Evolutionary conservation across 2,329 filamentous ascomycete genomes (phyloP).

Genomic region (Fusarium caatingaense): DNA sequence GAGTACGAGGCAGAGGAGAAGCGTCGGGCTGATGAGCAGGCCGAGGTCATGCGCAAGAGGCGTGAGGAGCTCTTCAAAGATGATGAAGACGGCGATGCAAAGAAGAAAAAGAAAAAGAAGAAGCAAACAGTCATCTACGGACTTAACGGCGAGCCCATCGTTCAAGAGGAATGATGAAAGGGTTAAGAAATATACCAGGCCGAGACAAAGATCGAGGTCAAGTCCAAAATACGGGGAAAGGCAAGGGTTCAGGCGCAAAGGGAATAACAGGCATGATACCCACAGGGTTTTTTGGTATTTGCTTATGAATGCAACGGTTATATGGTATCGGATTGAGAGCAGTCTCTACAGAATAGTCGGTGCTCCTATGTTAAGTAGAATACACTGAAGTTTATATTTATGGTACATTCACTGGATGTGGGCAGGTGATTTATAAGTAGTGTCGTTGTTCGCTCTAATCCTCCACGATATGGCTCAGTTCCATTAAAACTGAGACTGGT

Average conservation of each 20-base stretch:
- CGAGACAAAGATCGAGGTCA: slow-evolving; percentile 11
- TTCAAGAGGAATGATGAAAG: slow-evolving; percentile 35
- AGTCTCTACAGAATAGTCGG: slow-evolving; percentile 33
- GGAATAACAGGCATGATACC: slow-evolving; percentile 44
- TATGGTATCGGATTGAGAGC: slow-evolving; percentile 22
- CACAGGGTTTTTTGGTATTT: slow-evolving; percentile 42
- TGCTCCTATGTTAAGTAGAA: slow-evolving; percentile 8
- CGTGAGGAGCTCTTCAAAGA: slow-evolving; percentile 62
- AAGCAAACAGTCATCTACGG: slow-evolving; percentile 52
- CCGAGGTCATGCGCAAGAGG: slow-evolving; percentile 60
- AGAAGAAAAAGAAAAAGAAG: slow-evolving; percentile 52
- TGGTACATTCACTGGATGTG: background rate
- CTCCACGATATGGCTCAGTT: background rate
- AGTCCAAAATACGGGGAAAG: slow-evolving; percentile 16
- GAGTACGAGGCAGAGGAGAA: slow-evolving; percentile 59
- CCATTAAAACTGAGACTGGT: background rate
- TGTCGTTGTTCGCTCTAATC: background rate
- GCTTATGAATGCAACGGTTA: slow-evolving; percentile 19
- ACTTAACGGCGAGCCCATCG: slow-evolving; percentile 53
- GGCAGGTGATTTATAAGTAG: background rate
- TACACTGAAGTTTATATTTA: background rate
- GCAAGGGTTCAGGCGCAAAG: slow-evolving; percentile 33
- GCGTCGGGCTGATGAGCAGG: slow-evolving; percentile 59
- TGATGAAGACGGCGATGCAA: slow-evolving; percentile 48
- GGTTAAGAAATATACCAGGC: slow-evolving; percentile 7